A percentile compares a stretch with the other conserved stretches of the same genome.
Evolutionary conservation across 345 rosid species (phyloP).

Genomic region (Linum tenue): DNA sequence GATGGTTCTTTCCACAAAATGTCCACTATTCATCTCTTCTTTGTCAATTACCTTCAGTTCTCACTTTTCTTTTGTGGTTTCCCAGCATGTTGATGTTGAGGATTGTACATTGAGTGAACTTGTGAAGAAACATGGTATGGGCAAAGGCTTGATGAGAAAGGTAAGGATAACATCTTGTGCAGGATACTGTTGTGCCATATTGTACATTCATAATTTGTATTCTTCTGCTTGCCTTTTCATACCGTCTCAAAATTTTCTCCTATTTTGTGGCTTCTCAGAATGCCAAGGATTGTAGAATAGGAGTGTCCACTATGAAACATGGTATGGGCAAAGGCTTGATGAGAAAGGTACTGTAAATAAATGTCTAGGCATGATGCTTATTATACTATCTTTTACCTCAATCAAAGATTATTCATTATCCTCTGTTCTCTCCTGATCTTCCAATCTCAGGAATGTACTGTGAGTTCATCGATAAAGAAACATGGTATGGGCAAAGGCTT

Average conservation of each 20-base stretch:
- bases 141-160: constrained; percentile 83
- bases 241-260: constrained; percentile 11
- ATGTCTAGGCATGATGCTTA: neutral
- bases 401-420: neutral
- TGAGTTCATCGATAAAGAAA: constrained; percentile 34
- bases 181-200: neutral
- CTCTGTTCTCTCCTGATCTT: neutral
- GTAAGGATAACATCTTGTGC: neutral
- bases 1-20: neutral
- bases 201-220: too few species aligned
- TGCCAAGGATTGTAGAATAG: neutral
- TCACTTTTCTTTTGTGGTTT: neutral
- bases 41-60: constrained; percentile 3
- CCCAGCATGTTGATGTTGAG: neutral
- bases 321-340: constrained; percentile 2
- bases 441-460: constrained; percentile 17
- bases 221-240: constrained; percentile 1
- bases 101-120: constrained; percentile 23
- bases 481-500: constrained; percentile 96
- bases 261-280: constrained; percentile 26
- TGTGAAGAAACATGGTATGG: constrained; percentile 72
- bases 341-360: neutral
- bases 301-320: neutral
- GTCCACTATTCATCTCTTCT: neutral
- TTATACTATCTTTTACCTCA: neutral